Base-by-base conservation (phyloP, 2,329 filamentous ascomycete genomes). In the Trichophaea hybrida region DNA sequence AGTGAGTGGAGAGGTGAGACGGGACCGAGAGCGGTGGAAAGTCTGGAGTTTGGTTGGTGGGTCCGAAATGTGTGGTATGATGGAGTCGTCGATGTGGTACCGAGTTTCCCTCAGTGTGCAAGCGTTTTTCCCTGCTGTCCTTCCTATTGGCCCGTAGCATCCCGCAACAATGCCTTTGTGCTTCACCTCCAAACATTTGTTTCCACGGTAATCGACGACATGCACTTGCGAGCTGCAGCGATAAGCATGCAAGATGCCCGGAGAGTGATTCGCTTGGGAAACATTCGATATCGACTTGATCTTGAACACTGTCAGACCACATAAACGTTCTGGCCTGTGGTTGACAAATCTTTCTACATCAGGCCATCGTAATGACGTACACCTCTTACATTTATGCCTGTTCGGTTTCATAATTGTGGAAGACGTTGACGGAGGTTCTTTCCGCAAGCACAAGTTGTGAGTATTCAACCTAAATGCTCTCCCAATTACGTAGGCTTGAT, bases 1-100 rank as follows among this genome's bases (percentile, higher is more conserved):
- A 51, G 48, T 51, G 48, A 51, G 48, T 54, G 51, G 51, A 38
- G 51, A 38, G 51, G 15, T 50, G 48, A 50, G 48, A 50, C 48
- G 48, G 31, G 31, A 50, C 48, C n/a, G 48, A 50, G 31, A 33
- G 31, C 48, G n/a, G 48, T 50, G n/a, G 48, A 33, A 15, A 13
- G 48, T 50, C 31, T 13, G 48, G 1, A 33, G 48, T 50, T 17
- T 32, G n/a, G 48, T 50, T 50, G n/a, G 48, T 32, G 31, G 48
- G n/a, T 13, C n/a, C 31, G 48, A 17, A n/a, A 17, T 46, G 40
- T 24, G 48, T 50, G 15, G 48, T 50, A 50, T 50, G 48, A 50
- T 50, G 48, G 31, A 17, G 48, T 17, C n/a, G n/a, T 17, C 48
- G n/a, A 33, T 17, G 10, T 10, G 5, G 13, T 50, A 50, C n/a